Percentiles rank a stretch among this genome's conserved stretches.
Evolutionary conservation across 768 basidiomycete species (phyloP).

Genomic region (Tricholoma sp.): DNA sequence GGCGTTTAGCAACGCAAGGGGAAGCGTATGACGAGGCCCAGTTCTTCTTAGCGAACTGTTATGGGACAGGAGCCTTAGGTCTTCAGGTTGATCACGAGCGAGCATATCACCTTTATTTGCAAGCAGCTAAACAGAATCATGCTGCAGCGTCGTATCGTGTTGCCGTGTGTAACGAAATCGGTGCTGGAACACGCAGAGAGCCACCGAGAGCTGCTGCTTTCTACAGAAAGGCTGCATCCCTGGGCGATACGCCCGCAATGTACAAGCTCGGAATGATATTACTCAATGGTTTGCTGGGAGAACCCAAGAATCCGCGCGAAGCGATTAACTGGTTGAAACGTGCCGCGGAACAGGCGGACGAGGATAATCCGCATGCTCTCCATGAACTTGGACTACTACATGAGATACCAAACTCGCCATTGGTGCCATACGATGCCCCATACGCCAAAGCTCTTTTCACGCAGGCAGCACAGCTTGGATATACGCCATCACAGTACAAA

Average conservation of each 20-base stretch:
- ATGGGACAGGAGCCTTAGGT: conserved; percentile 94
- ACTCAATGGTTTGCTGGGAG: conserved; percentile 76
- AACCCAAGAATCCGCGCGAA: conserved; percentile 83
- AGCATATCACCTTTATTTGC: conserved; percentile 94
- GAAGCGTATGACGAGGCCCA: conserved; percentile 94
- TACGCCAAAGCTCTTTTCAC: conserved; percentile 85
- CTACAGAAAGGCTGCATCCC: conserved; percentile 92
- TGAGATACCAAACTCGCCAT: conserved; percentile 59
- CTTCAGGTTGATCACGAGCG: conserved; percentile 96
- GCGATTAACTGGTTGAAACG: conserved; percentile 92
- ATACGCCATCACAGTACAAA: conserved; percentile 92
- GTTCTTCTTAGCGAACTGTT: conserved; percentile 96
- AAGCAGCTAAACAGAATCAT: conserved; percentile 97
- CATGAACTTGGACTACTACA: conserved; percentile 91
- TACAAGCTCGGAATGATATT: conserved; percentile 99
- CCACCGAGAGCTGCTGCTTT: conserved; percentile 87
- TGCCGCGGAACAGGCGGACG: conserved; percentile 96
- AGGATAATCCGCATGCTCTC: conserved; percentile 95
- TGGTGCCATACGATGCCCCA: conserved; percentile 74
- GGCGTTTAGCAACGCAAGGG: conserved; percentile 87
- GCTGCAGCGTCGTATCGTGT: conserved; percentile 93
- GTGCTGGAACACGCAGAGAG: conserved; percentile 90
- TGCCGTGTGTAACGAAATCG: conserved; percentile 98
- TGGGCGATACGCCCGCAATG: conserved; percentile 98
- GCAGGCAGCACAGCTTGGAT: conserved; percentile 89